Conservation (phyloP, 495 filamentous ascomycete species). For the Tetracladium marchalianum region DNA sequence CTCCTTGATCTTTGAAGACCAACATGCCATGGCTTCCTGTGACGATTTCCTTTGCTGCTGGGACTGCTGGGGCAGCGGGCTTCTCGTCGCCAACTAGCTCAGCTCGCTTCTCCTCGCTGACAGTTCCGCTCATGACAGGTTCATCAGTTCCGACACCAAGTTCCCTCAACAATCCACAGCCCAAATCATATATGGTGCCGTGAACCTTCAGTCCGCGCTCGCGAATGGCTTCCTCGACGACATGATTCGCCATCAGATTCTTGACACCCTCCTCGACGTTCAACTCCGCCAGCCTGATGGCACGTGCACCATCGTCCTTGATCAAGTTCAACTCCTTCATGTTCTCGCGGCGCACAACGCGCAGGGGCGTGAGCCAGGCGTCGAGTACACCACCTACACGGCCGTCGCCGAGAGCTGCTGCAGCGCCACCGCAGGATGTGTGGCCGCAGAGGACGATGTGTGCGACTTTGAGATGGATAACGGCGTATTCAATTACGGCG, state of each 20-base stretch:
- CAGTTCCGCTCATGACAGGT: background rate
- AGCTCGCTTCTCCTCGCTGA: background rate
- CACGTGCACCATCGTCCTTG: constrained; percentile 35
- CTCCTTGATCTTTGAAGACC: constrained; percentile 30
- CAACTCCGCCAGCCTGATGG: constrained; percentile 50
- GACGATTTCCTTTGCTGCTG: constrained; percentile 19
- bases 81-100: too few relatives aligned
- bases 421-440: constrained; percentile 69
- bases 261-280: constrained; percentile 60
- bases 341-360: constrained; percentile 46
- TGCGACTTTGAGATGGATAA: constrained; percentile 62
- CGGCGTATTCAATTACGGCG: constrained; percentile 78
- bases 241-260: constrained; percentile 49
- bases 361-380: constrained; percentile 68
- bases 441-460: constrained; percentile 83
- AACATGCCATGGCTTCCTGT: constrained; percentile 39
- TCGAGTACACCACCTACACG: constrained; percentile 69
- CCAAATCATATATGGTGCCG: constrained; percentile 61
- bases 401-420: constrained; percentile 54
- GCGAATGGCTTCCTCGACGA: constrained; percentile 53
- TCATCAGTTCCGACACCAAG: constrained; percentile 32
- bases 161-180: constrained; percentile 46
- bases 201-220: constrained; percentile 66
- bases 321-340: constrained; percentile 41
- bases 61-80: too few relatives aligned